Evolutionary conservation across 371 early-diverging fungal genomes (phyloP), one percentile per base, ranked within the genome.

Genomic region (Syncephalastrum contaminatum): DNA sequence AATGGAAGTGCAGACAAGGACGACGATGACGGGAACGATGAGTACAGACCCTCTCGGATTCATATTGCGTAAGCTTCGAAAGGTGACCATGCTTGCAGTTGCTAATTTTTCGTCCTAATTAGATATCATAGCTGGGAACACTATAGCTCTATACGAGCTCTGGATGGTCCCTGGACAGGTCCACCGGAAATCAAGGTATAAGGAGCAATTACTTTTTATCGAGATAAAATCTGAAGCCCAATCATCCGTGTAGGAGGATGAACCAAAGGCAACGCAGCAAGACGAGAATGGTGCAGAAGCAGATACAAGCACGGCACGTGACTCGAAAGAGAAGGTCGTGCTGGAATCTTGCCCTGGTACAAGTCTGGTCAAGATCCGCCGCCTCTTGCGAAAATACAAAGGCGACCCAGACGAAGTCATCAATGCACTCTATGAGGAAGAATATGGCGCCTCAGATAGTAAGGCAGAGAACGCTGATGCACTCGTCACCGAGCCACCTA

Each of bases 81-180:
- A 18, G 14, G n/a, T 12, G 25, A 36, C 4, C 30, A 13, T 13
- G 18, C 15, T 18, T 41, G 22, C 40, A 25, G 41, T n/a, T n/a
- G n/a, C n/a, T n/a, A n/a, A n/a, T n/a, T n/a, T n/a, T n/a, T n/a
- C n/a, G n/a, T n/a, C n/a, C n/a, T n/a, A n/a, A n/a, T 30, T 58
- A 84, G 86, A 0, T 87, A 90, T 64, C 91, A 92, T 60, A 83
- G 83, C 42, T 92, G 91, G 86, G 93, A 93, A 58, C 94, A 93
- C 64, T 94, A 94, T 55, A 84, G 85, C 16, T 91, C 92, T 0
- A 81, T 92, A 13, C 70, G 90, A 16, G 87, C 86, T 42, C 63
- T 80, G 16, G 77, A 75, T 46, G 88, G 89, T 0, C 90, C 89
- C 3, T 69, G 72, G 36, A 68, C 67, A 4, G 90, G 88, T 4